These are phyloP conservation scores for Cotoneaster glaucophyllus DNA, from an alignment of 306 rosid genomes.

Conservation along the genomic window DNA sequence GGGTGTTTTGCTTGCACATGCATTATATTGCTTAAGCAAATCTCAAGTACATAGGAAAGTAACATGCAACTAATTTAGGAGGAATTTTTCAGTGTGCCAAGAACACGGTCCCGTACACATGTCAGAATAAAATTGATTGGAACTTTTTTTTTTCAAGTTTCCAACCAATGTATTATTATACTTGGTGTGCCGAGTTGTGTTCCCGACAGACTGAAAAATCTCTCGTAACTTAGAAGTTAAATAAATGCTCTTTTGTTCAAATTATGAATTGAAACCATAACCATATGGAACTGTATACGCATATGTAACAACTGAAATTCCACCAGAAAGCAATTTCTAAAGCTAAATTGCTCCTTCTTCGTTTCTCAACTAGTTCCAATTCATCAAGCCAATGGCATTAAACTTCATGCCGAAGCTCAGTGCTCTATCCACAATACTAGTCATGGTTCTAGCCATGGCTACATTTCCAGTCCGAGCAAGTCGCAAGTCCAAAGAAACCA, in stretches of 20 bases:
- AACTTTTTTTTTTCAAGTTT: too few species aligned
- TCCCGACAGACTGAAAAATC: too few species aligned
- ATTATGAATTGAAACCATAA: neutral
- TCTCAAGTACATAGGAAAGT: neutral
- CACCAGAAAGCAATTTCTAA: neutral
- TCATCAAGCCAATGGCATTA: neutral
- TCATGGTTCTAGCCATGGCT: neutral
- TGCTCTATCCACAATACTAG: neutral
- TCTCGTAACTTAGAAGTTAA: neutral
- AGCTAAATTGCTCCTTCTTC: neutral
- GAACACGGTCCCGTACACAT: too few species aligned
- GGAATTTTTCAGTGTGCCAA: too few species aligned
- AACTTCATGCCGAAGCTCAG: neutral
- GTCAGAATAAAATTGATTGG: too few species aligned
- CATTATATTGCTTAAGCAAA: neutral
- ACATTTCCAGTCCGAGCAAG: neutral
- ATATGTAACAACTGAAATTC: neutral
- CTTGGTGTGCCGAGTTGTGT: too few species aligned
- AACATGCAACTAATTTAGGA: neutral
- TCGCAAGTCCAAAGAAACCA: constrained; percentile 9
- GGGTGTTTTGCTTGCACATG: neutral
- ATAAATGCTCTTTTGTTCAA: neutral
- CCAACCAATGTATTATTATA: too few species aligned
- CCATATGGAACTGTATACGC: too few species aligned
- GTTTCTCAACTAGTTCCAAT: neutral